Evolutionary conservation across 768 basidiomycete species (phyloP), one percentile per base, ranked within the genome.

Genomic region (Cyathus striatus): DNA sequence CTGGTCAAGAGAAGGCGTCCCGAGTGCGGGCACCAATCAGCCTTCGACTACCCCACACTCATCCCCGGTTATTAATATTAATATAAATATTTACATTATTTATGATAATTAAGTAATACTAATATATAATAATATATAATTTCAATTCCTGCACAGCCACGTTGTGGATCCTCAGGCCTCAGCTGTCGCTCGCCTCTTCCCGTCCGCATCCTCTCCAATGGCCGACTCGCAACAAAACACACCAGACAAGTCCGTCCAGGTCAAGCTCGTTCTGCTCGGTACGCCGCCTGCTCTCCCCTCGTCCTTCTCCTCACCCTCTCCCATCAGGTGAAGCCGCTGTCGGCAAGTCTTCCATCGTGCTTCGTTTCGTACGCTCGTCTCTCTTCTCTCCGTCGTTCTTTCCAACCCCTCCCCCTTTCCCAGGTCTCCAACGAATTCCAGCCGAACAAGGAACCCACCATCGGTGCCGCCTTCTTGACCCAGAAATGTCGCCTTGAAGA

Each of bases 371-470:
- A 63, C 53, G 37, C 70, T 32, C 20, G 40, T 40, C 24, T 38
- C 17, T 21, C 16, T 39, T n/a, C n/a, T 20, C 10, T 27, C 35
- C 25, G 22, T 24, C 30, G 22, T 30, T 40, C 46, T 53, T 50
- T 48, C 22, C 52, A 16, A 41, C 38, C 21, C 43, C 24, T n/a
- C n/a, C n/a, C n/a, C n/a, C n/a, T n/a, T 30, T 40, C 46, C 30
- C 44, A 92, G 90, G 90, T 92, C 41, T 87, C 87, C 61, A 92
- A 98, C 69, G 95, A 99, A 63, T 99, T 98, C 65, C 94, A 97
- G 65, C 83, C 90, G 47, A 97, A 98, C 78, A 98, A 97, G 65
- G 93, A 96, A 57, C 95, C 95, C 7, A 99, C 95, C 20, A 98
- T 99, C 56, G 95, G 94, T 25, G 94, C 94, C 40, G 94, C 91